Percentiles rank a stretch among this genome's conserved stretches.
These are phyloP conservation scores for Haberlea rhodopensis DNA, from an alignment of 257 asterid genomes.

Conservation along the genomic window DNA sequence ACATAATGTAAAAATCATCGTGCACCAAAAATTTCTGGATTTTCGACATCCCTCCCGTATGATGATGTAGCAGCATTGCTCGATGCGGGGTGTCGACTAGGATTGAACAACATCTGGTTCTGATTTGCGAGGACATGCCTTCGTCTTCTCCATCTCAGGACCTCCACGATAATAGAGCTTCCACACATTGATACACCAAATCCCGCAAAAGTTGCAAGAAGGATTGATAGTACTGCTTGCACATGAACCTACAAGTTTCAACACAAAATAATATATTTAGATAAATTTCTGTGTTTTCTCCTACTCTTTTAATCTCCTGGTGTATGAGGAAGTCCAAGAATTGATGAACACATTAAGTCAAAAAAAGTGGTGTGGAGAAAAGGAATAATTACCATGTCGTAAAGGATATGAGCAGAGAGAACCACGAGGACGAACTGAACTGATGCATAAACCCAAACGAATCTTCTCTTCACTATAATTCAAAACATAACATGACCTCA, in stretches of 20 bases:
- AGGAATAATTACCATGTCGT: constrained; percentile 56
- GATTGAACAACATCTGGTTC: constrained; percentile 38
- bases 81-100: constrained; percentile 33
- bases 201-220: constrained; percentile 76
- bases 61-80: constrained; percentile 33
- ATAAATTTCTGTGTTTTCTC: neutral
- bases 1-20: constrained; percentile 18
- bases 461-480: constrained; percentile 61
- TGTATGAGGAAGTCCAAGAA: neutral
- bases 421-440: constrained; percentile 70
- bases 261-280: neutral
- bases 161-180: constrained; percentile 57
- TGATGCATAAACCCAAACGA: constrained; percentile 75
- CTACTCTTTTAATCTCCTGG: neutral
- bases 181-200: constrained; percentile 84
- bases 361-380: neutral
- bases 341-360: neutral
- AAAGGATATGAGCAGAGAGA: constrained; percentile 72
- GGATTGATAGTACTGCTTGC: constrained; percentile 62
- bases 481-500: neutral
- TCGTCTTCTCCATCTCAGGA: constrained; percentile 59
- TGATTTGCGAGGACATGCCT: constrained; percentile 28
- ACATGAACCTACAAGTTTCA: constrained; percentile 49
- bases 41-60: constrained; percentile 35
- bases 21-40: constrained; percentile 55